Evolutionary conservation across 495 filamentous ascomycete species (phyloP), one percentile per base, ranked within the genome.

Genomic region (Neurospora sp.): DNA sequence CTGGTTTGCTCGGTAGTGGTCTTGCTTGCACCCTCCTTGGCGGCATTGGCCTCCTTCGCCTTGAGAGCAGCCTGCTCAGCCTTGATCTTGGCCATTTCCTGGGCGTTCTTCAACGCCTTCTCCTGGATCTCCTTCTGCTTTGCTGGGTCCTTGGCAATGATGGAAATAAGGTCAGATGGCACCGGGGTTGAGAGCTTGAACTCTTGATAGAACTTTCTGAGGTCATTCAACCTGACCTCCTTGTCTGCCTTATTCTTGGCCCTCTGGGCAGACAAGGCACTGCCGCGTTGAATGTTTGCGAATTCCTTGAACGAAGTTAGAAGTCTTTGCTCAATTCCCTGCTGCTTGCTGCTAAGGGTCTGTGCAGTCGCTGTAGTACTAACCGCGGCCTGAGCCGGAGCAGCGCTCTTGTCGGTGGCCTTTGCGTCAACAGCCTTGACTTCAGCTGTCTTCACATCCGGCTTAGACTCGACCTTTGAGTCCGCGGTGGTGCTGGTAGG

Each of bases 141-240:
- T 61, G 83, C 85, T 27, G 92, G 92, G 79, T 99, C 96, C 79
- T 98, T 99, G 27, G 96, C 94, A 59, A 99, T 90, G 74, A 99
- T 99, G 3, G 92, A 90, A 31, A 99, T 92, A 68, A 99, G 82
- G 81, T 99, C 96, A 73, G 89, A 89, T 8, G 96, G 96, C 10
- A 99, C 94, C 11, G 93, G 93, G 2, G 94, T 97, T 12, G 90
- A 88, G 2, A 99, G 88, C 81, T 97, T 98, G 85, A 99, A 99
- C 81, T 86, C 96, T 77, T 91, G 85, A 0, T 96, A 93, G 78
- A 99, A 99, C 75, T 94, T 97, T 87, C 94, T 94, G 72, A 99
- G 83, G 78, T 99, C 96, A 73, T 92, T 94, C 71, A 99, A 80
- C 83, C 96, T 98, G 75, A 94, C 87, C 73, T 92, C 92, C 78